Percentiles rank a stretch among this genome's conserved stretches.
phyloP scores from a whole-genome alignment of 2,329 filamentous ascomycete species.

The Ophiostoma australiae region DNA sequence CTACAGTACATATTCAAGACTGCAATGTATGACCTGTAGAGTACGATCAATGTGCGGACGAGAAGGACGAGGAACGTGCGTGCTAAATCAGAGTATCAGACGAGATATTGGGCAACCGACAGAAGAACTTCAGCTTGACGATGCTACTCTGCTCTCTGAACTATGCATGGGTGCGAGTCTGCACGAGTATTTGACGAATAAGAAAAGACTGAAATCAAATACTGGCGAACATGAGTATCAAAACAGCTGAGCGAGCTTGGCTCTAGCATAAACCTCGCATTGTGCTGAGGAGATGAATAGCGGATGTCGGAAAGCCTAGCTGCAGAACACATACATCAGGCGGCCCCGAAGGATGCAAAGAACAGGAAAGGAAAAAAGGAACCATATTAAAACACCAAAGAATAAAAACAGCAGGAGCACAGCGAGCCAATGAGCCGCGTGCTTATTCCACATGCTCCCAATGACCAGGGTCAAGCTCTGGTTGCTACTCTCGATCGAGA shows the following conservation, averaged over 20 bases:
- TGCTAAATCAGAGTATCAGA: not conserved
- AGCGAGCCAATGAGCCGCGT: not conserved
- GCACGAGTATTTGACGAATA: not conserved
- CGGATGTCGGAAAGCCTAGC: not conserved
- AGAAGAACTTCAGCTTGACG: not conserved
- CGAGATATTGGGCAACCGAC: not conserved
- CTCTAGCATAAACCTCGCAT: not conserved
- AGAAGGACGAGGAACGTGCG: not conserved
- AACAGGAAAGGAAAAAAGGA: no score
- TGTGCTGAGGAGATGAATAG: not conserved
- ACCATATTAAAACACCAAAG: not conserved
- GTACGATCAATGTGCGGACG: not conserved
- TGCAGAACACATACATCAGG: not conserved
- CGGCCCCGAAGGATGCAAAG: not conserved
- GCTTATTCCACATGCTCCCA: slow-evolving; percentile 9
- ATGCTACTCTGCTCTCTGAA: not conserved
- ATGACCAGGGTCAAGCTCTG: not conserved
- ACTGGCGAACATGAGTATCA: not conserved
- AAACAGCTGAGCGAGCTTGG: not conserved
- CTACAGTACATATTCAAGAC: no score
- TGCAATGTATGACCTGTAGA: not conserved
- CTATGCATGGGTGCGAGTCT: not conserved
- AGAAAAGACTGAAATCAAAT: not conserved
- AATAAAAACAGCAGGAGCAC: not conserved
- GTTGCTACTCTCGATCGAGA: slow-evolving; percentile 3